phyloP scores from a whole-genome alignment of 495 filamentous ascomycete species.

The Penicillium canariense region DNA sequence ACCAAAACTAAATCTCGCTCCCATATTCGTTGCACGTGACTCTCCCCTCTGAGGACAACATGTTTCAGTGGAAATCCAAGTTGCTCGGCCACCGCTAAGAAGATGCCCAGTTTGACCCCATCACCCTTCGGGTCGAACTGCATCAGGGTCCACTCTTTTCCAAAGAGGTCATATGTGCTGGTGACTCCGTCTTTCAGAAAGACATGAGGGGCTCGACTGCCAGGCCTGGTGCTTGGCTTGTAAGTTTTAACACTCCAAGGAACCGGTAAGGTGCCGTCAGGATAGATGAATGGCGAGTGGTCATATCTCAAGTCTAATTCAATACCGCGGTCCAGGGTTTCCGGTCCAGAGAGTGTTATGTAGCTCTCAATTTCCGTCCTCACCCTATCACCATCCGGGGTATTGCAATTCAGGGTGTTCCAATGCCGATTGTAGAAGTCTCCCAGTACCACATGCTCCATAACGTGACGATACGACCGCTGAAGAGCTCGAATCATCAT shows the following conservation, averaged over 20 bases:
- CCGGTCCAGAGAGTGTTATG: slow-evolving; percentile 12
- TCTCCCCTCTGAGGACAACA: too few relatives aligned
- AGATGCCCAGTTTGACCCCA: too few relatives aligned
- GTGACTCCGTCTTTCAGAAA: slow-evolving; percentile 26
- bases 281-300: slow-evolving; percentile 17
- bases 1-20: too few relatives aligned
- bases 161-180: slow-evolving; percentile 30
- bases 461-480: slow-evolving; percentile 40
- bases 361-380: slow-evolving; percentile 2
- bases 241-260: slow-evolving; percentile 20
- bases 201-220: slow-evolving; percentile 32
- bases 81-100: too few relatives aligned
- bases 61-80: too few relatives aligned
- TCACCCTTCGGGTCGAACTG: too few relatives aligned
- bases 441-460: too few relatives aligned
- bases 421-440: slow-evolving; percentile 40
- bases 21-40: too few relatives aligned
- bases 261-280: slow-evolving; percentile 12
- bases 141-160: slow-evolving; percentile 26
- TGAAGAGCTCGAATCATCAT: slow-evolving; percentile 12
- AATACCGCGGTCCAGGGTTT: slow-evolving; percentile 26
- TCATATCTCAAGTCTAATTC: slow-evolving; percentile 28
- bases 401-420: neutral
- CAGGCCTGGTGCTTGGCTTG: slow-evolving; percentile 27
- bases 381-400: neutral